Percentiles rank a stretch among this genome's conserved stretches.
phyloP scores from a whole-genome alignment of 257 asterid genomes.

The Solanum virginianum region DNA sequence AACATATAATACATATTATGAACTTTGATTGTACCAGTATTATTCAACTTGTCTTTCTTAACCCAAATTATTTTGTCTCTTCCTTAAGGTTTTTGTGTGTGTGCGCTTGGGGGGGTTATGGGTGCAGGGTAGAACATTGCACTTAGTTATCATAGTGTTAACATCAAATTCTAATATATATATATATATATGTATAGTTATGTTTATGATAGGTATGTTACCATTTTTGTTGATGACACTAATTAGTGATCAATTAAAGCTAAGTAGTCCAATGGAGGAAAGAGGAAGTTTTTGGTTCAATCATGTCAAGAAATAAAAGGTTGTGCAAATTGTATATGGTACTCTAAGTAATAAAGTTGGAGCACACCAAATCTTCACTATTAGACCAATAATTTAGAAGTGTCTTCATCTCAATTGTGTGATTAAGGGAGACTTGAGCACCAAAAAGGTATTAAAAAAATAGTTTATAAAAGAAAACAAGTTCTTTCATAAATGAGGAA shows the following conservation, averaged over 20 bases:
- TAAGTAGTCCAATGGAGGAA: background rate
- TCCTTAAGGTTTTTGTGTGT: background rate
- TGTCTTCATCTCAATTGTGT: background rate
- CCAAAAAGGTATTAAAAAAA: too few species aligned
- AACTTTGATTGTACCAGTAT: background rate
- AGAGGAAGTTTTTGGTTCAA: conserved; percentile 3
- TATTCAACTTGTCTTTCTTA: background rate
- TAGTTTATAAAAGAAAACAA: too few species aligned
- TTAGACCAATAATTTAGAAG: background rate
- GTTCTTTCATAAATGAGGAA: too few species aligned
- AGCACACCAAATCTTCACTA: background rate
- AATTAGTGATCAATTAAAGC: background rate
- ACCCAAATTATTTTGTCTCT: background rate
- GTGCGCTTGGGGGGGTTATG: background rate
- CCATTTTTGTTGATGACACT: background rate
- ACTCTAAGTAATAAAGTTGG: background rate
- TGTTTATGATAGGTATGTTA: background rate
- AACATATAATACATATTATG: background rate
- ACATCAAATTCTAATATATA: background rate
- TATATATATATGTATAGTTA: too few species aligned
- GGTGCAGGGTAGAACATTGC: background rate
- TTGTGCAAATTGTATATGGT: background rate
- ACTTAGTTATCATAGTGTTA: background rate
- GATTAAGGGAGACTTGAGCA: too few species aligned
- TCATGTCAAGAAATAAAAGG: background rate